Evolutionary conservation across 768 basidiomycete genomes (phyloP).

Genomic region (Kondoa malvinella): DNA sequence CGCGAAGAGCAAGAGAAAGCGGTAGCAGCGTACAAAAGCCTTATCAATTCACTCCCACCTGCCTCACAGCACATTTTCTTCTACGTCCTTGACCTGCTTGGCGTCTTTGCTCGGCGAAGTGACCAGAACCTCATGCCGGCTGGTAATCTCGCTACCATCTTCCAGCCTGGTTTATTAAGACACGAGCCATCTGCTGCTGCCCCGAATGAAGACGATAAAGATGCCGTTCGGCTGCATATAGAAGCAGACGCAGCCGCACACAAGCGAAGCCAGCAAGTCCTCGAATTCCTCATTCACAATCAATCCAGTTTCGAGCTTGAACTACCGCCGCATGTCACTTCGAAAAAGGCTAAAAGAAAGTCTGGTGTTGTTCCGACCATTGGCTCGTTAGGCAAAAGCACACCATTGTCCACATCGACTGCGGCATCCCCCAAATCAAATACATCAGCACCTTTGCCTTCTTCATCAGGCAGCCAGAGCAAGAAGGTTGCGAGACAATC

Average conservation of each 20-base stretch:
- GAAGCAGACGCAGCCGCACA: conserved; percentile 61
- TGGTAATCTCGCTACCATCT: conserved; percentile 85
- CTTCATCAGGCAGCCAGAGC: not conserved
- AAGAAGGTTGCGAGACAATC: not conserved
- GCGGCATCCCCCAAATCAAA: not conserved
- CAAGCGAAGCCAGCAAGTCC: conserved; percentile 66
- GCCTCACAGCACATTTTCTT: conserved; percentile 90
- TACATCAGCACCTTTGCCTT: not conserved
- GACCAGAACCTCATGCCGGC: conserved; percentile 94
- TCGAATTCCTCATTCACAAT: conserved; percentile 90
- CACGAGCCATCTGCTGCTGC: conserved; percentile 35
- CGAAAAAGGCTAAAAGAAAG: not conserved
- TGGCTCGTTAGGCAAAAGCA: not conserved
- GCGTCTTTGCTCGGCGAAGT: conserved; percentile 78
- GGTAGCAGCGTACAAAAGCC: conserved; percentile 59
- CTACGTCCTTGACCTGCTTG: conserved; percentile 87
- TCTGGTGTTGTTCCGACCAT: not conserved
- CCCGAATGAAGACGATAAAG: not conserved
- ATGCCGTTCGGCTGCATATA: conserved; percentile 8
- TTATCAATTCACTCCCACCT: conserved; percentile 70
- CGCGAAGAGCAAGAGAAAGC: not conserved
- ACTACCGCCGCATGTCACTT: not conserved
- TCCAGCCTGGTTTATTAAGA: conserved; percentile 90
- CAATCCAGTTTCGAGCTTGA: conserved; percentile 60
- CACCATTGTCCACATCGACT: not conserved